These are phyloP conservation scores for Chimonanthus praecox DNA, from an alignment of 164 flowering plant genomes.

Conservation along the genomic window DNA sequence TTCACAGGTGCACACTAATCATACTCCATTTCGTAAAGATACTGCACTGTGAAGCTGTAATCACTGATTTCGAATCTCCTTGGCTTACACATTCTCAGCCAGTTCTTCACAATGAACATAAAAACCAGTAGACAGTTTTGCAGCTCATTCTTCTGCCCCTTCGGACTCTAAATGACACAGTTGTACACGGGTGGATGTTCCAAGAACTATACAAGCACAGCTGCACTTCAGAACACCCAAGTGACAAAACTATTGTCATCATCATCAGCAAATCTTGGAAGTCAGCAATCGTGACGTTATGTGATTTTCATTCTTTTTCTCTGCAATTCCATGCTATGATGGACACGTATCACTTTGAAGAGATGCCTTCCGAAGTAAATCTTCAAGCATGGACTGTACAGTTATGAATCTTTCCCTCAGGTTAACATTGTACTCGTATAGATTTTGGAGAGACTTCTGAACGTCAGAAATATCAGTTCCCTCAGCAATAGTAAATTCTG, in stretches of 20 bases:
- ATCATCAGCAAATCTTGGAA: neutral
- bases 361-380: constrained; percentile 29
- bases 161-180: neutral
- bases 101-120: too few relatives aligned
- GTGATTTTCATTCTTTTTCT: neutral
- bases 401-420: constrained; percentile 57
- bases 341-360: constrained; percentile 6
- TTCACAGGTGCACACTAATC: too few relatives aligned
- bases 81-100: too few relatives aligned
- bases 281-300: neutral
- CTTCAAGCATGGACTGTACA: constrained; percentile 45
- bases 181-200: neutral
- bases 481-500: constrained; percentile 42
- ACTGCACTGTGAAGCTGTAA: too few relatives aligned
- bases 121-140: neutral
- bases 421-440: constrained; percentile 64
- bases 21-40: too few relatives aligned
- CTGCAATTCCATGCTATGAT: neutral
- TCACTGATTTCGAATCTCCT: too few relatives aligned
- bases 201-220: neutral
- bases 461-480: constrained; percentile 47
- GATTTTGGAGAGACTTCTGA: constrained; percentile 46
- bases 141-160: neutral
- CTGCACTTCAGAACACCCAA: neutral
- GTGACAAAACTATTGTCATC: neutral